Conservation (phyloP, 2,329 filamentous ascomycete species). For the Cladosporium sp. region DNA sequence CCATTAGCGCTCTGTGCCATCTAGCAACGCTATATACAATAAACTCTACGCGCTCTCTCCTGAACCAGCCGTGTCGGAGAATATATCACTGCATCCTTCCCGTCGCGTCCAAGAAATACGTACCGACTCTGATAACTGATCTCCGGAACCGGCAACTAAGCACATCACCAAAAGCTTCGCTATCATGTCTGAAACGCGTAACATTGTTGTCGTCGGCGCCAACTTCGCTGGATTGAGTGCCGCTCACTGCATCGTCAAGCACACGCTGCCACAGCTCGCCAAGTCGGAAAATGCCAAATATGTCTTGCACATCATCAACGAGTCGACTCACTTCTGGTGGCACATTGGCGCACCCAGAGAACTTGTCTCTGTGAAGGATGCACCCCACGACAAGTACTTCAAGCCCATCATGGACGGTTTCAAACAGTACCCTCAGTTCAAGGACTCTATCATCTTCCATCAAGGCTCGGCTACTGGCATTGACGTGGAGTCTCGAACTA, state of each 20-base stretch:
- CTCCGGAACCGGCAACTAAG: background rate
- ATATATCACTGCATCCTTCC: background rate
- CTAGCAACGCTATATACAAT: constrained; percentile 10
- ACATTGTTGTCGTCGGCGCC: constrained; percentile 56
- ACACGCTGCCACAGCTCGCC: constrained; percentile 49
- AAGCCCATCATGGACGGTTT: constrained; percentile 54
- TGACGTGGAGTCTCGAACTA: constrained; percentile 46
- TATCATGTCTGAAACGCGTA: constrained; percentile 40
- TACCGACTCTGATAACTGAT: background rate
- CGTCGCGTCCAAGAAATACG: background rate
- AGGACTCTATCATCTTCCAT: constrained; percentile 48
- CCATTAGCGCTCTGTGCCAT: constrained; percentile 13
- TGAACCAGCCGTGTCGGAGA: background rate
- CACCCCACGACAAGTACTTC: constrained; percentile 53
- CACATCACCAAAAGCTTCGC: background rate
- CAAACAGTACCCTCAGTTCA: constrained; percentile 49
- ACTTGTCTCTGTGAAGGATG: constrained; percentile 51
- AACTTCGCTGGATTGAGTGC: constrained; percentile 56
- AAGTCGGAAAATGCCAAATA: constrained; percentile 41
- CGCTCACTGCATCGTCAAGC: constrained; percentile 58
- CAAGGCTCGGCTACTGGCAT: constrained; percentile 53
- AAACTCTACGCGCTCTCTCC: background rate
- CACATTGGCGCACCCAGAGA: constrained; percentile 56
- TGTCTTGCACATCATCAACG: constrained; percentile 58
- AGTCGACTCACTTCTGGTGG: constrained; percentile 57